A percentile compares a stretch with the other conserved stretches of the same genome.
Evolutionary conservation across 306 rosid genomes (phyloP).

Genomic region (Albizia julibrissin): DNA sequence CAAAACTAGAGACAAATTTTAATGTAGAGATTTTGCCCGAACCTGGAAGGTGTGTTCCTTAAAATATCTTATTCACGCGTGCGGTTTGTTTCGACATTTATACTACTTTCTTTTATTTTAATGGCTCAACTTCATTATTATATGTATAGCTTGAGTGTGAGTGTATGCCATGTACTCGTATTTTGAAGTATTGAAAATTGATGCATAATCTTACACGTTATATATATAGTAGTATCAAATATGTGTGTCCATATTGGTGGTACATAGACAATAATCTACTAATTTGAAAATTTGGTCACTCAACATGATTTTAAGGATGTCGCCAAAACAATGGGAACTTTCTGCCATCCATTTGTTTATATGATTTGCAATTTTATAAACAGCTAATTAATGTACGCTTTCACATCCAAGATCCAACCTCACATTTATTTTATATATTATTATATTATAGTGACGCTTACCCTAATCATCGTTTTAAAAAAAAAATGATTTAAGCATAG

Average conservation of each 20-base stretch:
- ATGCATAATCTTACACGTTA: not conserved
- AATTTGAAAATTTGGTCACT: not conserved
- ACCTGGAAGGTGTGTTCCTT: too few relatives aligned
- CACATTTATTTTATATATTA: not conserved
- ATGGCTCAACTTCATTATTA: too few relatives aligned
- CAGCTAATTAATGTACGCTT: not conserved
- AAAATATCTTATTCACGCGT: too few relatives aligned
- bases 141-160: not conserved
- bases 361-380: too few relatives aligned
- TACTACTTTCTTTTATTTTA: too few relatives aligned
- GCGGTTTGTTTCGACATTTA: too few relatives aligned
- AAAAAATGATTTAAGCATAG: too few relatives aligned
- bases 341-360: not conserved
- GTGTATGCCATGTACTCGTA: not conserved
- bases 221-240: not conserved
- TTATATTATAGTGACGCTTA: too few relatives aligned
- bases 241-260: not conserved
- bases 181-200: not conserved
- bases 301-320: not conserved
- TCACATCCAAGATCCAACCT: not conserved
- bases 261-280: not conserved
- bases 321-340: not conserved
- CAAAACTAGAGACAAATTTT: too few relatives aligned
- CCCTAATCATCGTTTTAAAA: too few relatives aligned
- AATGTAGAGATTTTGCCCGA: too few relatives aligned